A percentile compares a stretch with the other conserved stretches of the same genome.
phyloP scores from a whole-genome alignment of 2,329 filamentous ascomycete genomes.

The Chrysosporium queenslandicum region DNA sequence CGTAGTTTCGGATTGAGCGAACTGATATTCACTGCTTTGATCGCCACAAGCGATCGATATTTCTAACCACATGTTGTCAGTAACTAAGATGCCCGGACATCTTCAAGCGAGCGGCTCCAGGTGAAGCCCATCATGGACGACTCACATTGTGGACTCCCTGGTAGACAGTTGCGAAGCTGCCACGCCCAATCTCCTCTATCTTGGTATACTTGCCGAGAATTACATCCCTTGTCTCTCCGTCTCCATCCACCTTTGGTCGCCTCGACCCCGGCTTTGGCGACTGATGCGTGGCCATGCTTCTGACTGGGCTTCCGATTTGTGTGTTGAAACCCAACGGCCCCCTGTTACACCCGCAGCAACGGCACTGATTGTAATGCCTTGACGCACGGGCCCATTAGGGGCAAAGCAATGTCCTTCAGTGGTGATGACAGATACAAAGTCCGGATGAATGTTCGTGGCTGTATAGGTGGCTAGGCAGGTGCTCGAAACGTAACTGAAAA shows the following conservation, averaged over 20 bases:
- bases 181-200: constrained; percentile 85
- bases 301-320: background rate
- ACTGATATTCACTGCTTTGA: constrained; percentile 88
- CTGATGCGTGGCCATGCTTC: constrained; percentile 34
- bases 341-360: constrained; percentile 11
- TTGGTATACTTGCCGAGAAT: constrained; percentile 67
- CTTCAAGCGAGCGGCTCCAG: too few relatives aligned
- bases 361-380: constrained; percentile 4
- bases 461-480: too few relatives aligned
- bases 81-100: background rate
- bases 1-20: constrained; percentile 93
- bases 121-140: constrained; percentile 15
- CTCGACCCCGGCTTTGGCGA: constrained; percentile 32
- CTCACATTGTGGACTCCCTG: constrained; percentile 74
- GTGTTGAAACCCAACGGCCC: background rate
- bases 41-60: constrained; percentile 72
- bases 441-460: too few relatives aligned
- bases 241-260: constrained; percentile 22
- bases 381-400: constrained; percentile 14
- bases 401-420: background rate
- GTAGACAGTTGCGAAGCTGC: constrained; percentile 95
- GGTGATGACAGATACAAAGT: too few relatives aligned
- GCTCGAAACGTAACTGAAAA: too few relatives aligned
- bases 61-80: constrained; percentile 23
- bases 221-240: constrained; percentile 24